phyloP scores from a whole-genome alignment of 257 asterid species.

The Lantana camara region DNA sequence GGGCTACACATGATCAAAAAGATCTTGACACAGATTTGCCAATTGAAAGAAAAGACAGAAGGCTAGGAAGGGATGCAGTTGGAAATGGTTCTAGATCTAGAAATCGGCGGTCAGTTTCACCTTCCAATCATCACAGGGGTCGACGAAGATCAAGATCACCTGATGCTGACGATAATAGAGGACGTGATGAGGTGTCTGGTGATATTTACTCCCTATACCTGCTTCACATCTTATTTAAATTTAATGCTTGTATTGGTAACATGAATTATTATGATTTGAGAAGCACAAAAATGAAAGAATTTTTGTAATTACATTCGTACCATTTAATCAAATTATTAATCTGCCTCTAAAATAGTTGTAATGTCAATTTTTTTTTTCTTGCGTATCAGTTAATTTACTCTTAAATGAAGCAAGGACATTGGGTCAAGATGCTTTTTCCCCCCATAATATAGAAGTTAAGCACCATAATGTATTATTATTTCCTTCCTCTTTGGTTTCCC shows the following conservation, averaged over 20 bases:
- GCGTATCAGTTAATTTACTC: not conserved
- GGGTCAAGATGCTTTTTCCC: slow-evolving; percentile 3
- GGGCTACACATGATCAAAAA: slow-evolving; percentile 46
- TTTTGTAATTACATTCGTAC: not conserved
- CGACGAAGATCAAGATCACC: slow-evolving; percentile 80
- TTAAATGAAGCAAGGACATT: slow-evolving; percentile 9
- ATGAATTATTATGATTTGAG: not conserved
- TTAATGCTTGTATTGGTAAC: slow-evolving; percentile 14
- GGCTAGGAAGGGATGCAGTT: slow-evolving; percentile 56
- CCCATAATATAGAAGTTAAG: slow-evolving; percentile 12
- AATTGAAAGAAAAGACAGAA: slow-evolving; percentile 52
- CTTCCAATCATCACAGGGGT: slow-evolving; percentile 56
- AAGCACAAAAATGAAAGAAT: slow-evolving; percentile 4
- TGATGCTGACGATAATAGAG: slow-evolving; percentile 50
- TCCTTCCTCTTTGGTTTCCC: not conserved
- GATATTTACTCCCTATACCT: slow-evolving; percentile 54
- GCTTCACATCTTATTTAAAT: slow-evolving; percentile 16
- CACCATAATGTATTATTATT: not conserved
- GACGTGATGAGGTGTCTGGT: slow-evolving; percentile 89
- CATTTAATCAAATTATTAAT: not conserved
- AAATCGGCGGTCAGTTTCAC: slow-evolving; percentile 59
- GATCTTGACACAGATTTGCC: slow-evolving; percentile 48
- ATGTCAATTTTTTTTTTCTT: slow-evolving; percentile 3
- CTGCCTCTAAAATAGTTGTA: not conserved
- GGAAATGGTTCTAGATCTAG: slow-evolving; percentile 57